phyloP scores from a whole-genome alignment of 2,329 filamentous ascomycete genomes.

The Fusarium nygamai region DNA sequence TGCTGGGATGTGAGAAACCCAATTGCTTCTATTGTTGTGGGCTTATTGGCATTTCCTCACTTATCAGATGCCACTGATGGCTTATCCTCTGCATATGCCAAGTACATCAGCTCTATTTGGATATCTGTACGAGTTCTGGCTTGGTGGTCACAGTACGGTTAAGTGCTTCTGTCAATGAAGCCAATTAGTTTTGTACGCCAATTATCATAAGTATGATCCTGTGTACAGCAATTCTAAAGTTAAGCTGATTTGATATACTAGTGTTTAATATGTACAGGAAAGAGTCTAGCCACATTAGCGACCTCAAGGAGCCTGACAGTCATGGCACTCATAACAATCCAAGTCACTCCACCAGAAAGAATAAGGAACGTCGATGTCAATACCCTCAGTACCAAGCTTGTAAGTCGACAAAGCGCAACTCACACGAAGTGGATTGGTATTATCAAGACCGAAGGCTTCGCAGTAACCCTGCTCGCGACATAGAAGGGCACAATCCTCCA shows the following conservation, averaged over 20 bases:
- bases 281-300: rapidly evolving
- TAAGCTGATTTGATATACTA: rapidly evolving
- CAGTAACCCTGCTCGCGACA: not conserved
- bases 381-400: conserved; percentile 8
- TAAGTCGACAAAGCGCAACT: conserved; percentile 4
- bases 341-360: conserved; percentile 12
- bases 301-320: not conserved
- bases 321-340: conserved; percentile 14
- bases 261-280: rapidly evolving
- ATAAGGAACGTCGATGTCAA: not conserved
- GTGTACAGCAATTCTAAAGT: rapidly evolving
- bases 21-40: rapidly evolving
- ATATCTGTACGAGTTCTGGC: not conserved
- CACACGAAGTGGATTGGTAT: not conserved
- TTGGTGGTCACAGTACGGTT: not conserved
- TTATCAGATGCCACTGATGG: too few species aligned
- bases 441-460: conserved; percentile 1
- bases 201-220: too few species aligned
- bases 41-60: too few species aligned
- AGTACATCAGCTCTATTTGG: not conserved
- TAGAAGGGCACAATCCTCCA: conserved; percentile 10
- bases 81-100: not conserved
- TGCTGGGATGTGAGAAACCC: rapidly evolving
- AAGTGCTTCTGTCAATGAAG: not conserved
- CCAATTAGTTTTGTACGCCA: rapidly evolving